Evolutionary conservation across 257 asterid species (phyloP).

Genomic region (Anisodus tanguticus): DNA sequence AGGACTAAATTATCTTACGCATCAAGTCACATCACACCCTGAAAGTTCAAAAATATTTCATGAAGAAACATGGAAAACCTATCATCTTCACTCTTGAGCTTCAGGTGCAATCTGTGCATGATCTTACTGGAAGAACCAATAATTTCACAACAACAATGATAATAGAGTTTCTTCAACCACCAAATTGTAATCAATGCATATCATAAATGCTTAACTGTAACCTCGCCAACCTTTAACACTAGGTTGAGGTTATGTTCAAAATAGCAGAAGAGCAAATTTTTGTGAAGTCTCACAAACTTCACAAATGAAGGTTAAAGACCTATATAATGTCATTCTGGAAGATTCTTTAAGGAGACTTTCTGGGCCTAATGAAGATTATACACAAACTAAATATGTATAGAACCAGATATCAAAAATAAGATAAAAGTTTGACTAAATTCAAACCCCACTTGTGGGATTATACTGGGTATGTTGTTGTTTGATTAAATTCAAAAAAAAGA

Average conservation of each 20-base stretch:
- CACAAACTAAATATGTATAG: neutral
- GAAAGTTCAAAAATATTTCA: constrained; percentile 12
- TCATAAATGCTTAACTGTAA: neutral
- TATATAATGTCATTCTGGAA: neutral
- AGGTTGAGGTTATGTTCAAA: neutral
- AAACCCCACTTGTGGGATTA: too few species aligned
- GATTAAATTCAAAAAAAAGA: neutral
- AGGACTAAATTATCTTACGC: neutral
- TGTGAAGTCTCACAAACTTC: constrained; percentile 1
- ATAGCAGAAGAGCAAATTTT: neutral
- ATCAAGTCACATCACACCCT: neutral
- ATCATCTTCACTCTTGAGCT: neutral
- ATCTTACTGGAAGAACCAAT: neutral
- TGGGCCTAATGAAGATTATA: neutral
- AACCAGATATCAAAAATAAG: neutral
- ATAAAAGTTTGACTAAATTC: neutral
- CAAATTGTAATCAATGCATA: neutral
- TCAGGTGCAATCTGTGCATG: neutral
- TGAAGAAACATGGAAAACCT: neutral
- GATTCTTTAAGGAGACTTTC: neutral
- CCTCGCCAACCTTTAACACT: neutral
- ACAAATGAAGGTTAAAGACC: neutral
- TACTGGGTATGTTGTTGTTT: too few species aligned
- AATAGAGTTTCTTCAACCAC: neutral
- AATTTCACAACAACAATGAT: neutral